Evolutionary conservation across 345 rosid genomes (phyloP), one percentile per base, ranked within the genome.

Genomic region (Mangifera indica): DNA sequence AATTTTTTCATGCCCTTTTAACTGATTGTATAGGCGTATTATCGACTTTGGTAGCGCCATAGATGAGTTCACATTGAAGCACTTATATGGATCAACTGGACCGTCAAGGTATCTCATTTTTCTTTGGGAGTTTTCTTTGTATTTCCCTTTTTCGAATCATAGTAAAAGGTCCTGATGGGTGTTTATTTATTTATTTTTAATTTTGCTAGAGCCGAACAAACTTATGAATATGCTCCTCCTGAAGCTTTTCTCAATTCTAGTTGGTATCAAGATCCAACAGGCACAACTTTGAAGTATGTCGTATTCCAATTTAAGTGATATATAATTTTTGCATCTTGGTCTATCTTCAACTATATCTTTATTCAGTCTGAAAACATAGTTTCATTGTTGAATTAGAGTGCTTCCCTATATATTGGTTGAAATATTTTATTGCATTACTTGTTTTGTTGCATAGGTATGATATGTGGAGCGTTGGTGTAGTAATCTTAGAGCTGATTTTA

Each of bases 381-480:
- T 37, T 37, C 42, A 37, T 37, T 37, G 42, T 37, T 37, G 42
- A 37, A 37, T 37, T 6, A 37, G 52, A 40, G 49, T 74, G 57
- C 40, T 66, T 58, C 44, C 18, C 22, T 72, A 18, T 37, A 48
- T 49, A 40, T 62, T 2, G 57, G 49, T 73, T 52, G 59, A 22
- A 24, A 58, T 45, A 48, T 25, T 60, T 68, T 55, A 44, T 71
- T 68, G 20, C 56, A 20, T 24, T 53, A 12, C 24, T 54, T 34
- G 59, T 63, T 56, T 54, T 22, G 40, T 60, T 67, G 77, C 64
- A 77, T 81, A 91, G 97, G 81, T 91, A 91, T 65, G 98, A 93
- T 77, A 88, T 91, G 93, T 93, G 98, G 98, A 87, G 98, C 71
- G 93, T 91, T 70, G 97, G 97, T 69, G 98, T 91, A 72, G 94